Percentiles rank a stretch among this genome's conserved stretches.
phyloP scores from a whole-genome alignment of 164 flowering plant genomes.

The Tetrastigma voinierianum region DNA sequence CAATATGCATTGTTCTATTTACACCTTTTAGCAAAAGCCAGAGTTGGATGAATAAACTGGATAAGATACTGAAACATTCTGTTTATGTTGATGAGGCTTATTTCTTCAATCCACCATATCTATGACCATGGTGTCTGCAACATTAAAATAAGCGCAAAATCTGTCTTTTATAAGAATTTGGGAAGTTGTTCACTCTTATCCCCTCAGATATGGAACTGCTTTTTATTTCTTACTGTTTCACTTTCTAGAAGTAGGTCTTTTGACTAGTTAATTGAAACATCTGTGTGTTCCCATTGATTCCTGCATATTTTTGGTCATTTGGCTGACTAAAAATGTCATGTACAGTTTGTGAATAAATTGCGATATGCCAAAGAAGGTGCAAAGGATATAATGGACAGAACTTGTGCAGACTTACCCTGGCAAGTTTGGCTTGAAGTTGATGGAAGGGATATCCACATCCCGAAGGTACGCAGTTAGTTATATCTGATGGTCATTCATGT shows the following conservation, averaged over 20 bases:
- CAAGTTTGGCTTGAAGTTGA: conserved; percentile 79
- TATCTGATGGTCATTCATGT: neutral
- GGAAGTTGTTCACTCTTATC: too few species aligned
- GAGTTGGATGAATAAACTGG: too few species aligned
- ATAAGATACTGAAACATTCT: too few species aligned
- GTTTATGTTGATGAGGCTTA: too few species aligned
- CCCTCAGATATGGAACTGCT: neutral
- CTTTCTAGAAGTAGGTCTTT: neutral
- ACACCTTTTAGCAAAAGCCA: too few species aligned
- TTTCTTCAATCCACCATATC: too few species aligned
- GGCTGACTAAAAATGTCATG: conserved; percentile 5
- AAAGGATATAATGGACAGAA: conserved; percentile 71
- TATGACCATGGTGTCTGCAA: too few species aligned
- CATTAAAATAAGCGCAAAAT: too few species aligned
- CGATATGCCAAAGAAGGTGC: conserved; percentile 86
- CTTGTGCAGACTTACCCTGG: conserved; percentile 80
- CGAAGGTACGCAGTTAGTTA: conserved; percentile 34
- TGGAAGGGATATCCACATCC: conserved; percentile 56
- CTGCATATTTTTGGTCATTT: neutral
- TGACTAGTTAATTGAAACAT: too few species aligned
- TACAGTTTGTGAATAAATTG: conserved; percentile 74
- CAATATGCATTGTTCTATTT: too few species aligned
- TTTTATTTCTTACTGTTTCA: neutral
- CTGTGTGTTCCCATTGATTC: neutral
- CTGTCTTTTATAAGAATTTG: too few species aligned